A percentile compares a stretch with the other conserved stretches of the same genome.
Conservation (phyloP, 1,139 yeast species). For the Candida sojae region DNA sequence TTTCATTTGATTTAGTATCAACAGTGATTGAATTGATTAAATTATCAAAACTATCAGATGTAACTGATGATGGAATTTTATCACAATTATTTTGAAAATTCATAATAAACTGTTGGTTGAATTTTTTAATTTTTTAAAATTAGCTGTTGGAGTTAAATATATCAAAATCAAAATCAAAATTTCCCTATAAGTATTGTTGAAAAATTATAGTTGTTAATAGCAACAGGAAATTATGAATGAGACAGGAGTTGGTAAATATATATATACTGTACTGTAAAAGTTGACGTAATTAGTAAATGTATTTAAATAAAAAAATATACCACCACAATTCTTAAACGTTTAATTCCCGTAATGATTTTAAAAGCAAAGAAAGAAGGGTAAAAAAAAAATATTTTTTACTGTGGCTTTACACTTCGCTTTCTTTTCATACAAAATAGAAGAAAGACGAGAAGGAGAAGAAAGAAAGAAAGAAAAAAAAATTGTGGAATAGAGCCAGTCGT, state of each 20-base stretch:
- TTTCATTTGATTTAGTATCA: background rate
- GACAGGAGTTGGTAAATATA: background rate
- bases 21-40: slow-evolving; percentile 9
- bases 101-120: too few relatives aligned
- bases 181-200: slow-evolving; percentile 1
- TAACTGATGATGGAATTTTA: slow-evolving; percentile 7
- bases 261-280: too few relatives aligned
- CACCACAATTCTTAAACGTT: background rate
- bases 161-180: background rate
- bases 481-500: background rate
- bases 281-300: too few relatives aligned
- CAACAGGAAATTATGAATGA: background rate
- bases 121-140: too few relatives aligned
- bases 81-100: slow-evolving; percentile 21
- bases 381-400: background rate
- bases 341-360: background rate
- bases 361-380: background rate
- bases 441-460: background rate
- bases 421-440: background rate
- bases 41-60: slow-evolving; percentile 9
- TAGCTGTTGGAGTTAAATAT: background rate
- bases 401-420: background rate
- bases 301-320: too few relatives aligned
- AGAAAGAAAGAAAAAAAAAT: background rate
- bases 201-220: slow-evolving; percentile 1